Percentiles rank a stretch among this genome's conserved stretches.
phyloP scores from a whole-genome alignment of 2,329 filamentous ascomycete genomes.

The Alternaria triticina region DNA sequence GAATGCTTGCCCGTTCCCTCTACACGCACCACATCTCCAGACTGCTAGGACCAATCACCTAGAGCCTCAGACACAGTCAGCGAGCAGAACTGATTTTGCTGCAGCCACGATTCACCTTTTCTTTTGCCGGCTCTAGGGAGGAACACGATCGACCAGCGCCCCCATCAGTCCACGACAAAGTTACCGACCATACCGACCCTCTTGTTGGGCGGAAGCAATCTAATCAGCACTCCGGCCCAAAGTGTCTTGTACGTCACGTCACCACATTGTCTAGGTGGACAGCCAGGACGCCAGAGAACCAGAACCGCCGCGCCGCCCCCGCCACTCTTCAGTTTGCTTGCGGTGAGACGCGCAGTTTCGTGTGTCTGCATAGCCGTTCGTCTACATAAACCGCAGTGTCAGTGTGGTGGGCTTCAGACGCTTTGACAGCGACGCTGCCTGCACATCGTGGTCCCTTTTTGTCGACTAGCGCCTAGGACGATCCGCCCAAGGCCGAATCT shows the following conservation, averaged over 20 bases:
- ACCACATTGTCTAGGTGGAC: neutral
- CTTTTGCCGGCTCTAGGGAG: conserved; percentile 24
- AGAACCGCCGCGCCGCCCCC: neutral
- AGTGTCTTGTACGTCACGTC: conserved; percentile 4
- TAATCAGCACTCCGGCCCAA: conserved; percentile 8
- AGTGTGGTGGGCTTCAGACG: conserved; percentile 10
- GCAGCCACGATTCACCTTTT: conserved; percentile 25
- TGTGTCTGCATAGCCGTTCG: neutral
- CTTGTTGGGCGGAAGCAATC: conserved; percentile 23
- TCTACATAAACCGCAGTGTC: conserved; percentile 12
- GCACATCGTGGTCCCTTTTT: conserved; percentile 22
- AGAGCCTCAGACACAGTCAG: conserved; percentile 32
- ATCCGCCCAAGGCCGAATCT: conserved; percentile 29
- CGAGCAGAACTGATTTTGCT: conserved; percentile 19
- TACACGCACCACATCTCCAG: conserved; percentile 25
- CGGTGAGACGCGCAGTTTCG: neutral
- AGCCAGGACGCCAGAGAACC: neutral
- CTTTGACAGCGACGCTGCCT: conserved; percentile 27
- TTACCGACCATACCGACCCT: neutral
- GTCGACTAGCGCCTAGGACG: conserved; percentile 16
- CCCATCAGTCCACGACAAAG: conserved; percentile 2
- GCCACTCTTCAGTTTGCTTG: neutral
- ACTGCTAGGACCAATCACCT: conserved; percentile 18
- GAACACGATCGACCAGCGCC: conserved; percentile 10
- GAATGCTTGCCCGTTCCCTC: conserved; percentile 24